phyloP scores from a whole-genome alignment of 257 asterid genomes.

The Solanum infundibuliforme region DNA sequence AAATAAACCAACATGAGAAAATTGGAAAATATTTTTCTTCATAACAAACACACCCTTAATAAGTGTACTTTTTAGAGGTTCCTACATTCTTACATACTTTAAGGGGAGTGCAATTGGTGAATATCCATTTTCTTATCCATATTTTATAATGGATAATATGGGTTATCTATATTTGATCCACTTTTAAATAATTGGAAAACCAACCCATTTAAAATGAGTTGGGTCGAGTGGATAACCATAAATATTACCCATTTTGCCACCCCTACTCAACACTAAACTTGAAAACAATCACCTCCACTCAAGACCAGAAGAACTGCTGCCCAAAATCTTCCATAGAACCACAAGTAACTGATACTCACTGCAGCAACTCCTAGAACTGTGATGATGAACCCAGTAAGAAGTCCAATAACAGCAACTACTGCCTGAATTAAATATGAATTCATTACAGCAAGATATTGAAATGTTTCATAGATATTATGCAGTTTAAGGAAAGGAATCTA shows the following conservation, averaged over 20 bases:
- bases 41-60: neutral
- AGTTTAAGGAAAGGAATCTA: neutral
- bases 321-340: constrained; percentile 95
- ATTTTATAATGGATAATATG: neutral
- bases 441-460: neutral
- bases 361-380: constrained; percentile 38
- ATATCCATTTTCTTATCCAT: neutral
- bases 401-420: constrained; percentile 42
- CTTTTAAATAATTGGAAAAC: neutral
- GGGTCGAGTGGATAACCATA: neutral
- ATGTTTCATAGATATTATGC: neutral
- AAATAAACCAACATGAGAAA: neutral
- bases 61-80: neutral
- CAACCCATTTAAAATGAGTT: neutral
- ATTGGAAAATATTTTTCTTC: neutral
- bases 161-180: neutral
- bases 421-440: constrained; percentile 33
- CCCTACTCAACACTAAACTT: constrained; percentile 1
- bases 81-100: neutral
- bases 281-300: constrained; percentile 57
- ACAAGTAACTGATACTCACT: constrained; percentile 37
- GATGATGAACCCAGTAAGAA: constrained; percentile 52
- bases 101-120: neutral
- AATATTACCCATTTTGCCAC: neutral
- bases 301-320: constrained; percentile 44